Conservation (phyloP, 2,329 filamentous ascomycete species). For the Fusarium chaquense region DNA sequence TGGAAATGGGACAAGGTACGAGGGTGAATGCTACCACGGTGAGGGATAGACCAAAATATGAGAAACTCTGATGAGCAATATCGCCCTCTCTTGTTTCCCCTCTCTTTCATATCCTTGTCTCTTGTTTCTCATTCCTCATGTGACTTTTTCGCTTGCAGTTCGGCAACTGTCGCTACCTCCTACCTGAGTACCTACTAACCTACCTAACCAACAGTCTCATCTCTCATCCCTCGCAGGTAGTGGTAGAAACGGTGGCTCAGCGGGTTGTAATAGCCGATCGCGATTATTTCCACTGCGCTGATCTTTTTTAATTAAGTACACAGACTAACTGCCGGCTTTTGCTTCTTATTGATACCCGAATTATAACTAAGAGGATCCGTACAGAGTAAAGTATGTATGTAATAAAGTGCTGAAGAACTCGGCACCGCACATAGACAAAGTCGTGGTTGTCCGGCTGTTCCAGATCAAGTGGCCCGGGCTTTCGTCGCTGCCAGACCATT, state of each 20-base stretch:
- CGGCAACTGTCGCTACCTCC: constrained; percentile 10
- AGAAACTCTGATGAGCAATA: constrained; percentile 25
- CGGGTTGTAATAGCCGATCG: constrained; percentile 9
- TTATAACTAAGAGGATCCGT: background rate
- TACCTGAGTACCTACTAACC: background rate
- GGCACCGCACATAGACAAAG: background rate
- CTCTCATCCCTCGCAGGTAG: constrained; percentile 23
- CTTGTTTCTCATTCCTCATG: constrained; percentile 17
- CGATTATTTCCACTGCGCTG: constrained; percentile 29
- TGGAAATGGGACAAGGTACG: constrained; percentile 12
- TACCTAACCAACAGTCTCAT: constrained; percentile 1
- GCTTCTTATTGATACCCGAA: background rate
- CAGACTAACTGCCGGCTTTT: background rate
- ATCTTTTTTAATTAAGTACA: constrained; percentile 2
- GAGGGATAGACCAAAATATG: background rate
- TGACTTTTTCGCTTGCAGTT: constrained; percentile 11
- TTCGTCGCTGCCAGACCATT: constrained; percentile 43
- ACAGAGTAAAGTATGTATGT: background rate
- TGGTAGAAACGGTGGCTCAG: constrained; percentile 34
- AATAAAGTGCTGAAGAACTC: constrained; percentile 13
- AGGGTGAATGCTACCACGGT: background rate
- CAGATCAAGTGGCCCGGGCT: constrained; percentile 25
- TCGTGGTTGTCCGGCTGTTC: constrained; percentile 1
- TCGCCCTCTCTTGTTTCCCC: background rate
- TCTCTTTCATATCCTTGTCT: background rate